These are phyloP conservation scores for Recurvomyces mirabilis DNA, from an alignment of 495 filamentous ascomycete genomes.

Conservation along the genomic window DNA sequence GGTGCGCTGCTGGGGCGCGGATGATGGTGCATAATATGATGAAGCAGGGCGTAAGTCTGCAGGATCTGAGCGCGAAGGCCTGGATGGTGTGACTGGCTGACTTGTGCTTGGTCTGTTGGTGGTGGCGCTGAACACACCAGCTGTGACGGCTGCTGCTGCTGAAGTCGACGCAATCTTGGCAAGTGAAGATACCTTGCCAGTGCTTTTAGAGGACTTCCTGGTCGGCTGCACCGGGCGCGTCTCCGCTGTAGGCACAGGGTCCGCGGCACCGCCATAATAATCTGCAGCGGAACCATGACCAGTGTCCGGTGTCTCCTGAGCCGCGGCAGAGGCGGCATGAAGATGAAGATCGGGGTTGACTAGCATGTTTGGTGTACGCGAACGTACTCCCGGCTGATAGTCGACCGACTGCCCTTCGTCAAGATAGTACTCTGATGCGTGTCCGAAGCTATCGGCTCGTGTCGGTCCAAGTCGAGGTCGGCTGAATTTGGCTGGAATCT, in stretches of 20 bases:
- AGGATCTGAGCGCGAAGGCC: slow-evolving; percentile 1
- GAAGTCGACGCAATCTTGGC: not conserved
- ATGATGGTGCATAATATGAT: slow-evolving; percentile 11
- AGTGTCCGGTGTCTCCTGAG: slow-evolving; percentile 29
- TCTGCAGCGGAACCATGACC: slow-evolving; percentile 33
- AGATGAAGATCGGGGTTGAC: slow-evolving; percentile 34
- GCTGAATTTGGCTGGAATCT: slow-evolving; percentile 5
- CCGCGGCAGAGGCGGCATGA: slow-evolving; percentile 22
- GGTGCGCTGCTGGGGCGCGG: slow-evolving; percentile 11
- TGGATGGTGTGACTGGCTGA: not conserved
- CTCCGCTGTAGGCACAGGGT: not conserved
- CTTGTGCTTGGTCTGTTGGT: not conserved
- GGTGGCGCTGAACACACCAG: not conserved
- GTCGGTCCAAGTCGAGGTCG: slow-evolving; percentile 7
- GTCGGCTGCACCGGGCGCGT: not conserved
- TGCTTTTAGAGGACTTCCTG: not conserved
- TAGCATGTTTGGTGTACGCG: slow-evolving; percentile 42
- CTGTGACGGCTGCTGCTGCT: slow-evolving; percentile 2
- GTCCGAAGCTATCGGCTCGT: slow-evolving; percentile 34
- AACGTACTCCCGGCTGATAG: slow-evolving; percentile 50
- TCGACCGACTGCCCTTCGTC: slow-evolving; percentile 53
- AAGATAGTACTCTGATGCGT: slow-evolving; percentile 56
- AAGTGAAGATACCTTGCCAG: slow-evolving; percentile 3
- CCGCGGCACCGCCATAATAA: slow-evolving; percentile 24
- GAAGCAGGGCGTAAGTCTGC: not conserved